Evolutionary conservation across 2,329 filamentous ascomycete genomes (phyloP), one percentile per base, ranked within the genome.

Genomic region (Verticillium dahliae): DNA sequence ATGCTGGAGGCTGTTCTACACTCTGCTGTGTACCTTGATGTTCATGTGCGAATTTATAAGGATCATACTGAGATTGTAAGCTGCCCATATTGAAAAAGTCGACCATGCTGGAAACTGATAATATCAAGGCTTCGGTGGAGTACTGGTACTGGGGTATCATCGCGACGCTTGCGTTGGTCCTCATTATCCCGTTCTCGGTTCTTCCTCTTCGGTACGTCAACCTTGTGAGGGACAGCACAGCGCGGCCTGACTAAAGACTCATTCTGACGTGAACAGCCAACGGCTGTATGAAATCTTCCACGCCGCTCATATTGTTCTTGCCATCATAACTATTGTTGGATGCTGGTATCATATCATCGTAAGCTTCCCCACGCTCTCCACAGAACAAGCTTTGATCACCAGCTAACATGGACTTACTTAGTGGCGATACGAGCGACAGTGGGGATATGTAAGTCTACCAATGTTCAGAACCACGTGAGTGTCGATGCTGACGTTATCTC

Each of bases 81-180:
- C 39, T 14, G 9, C 9, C 35, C 13, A 10, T 35, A 56, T 2
- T 22, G 15, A 1, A 35, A 9, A 38, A 38, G 1, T 5, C 4
- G 22, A 37, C 5, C 10, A 37, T 14, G 15, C 33, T 57, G 15
- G 34, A 11, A 13, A 27, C 13, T 37, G 13, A 37, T 13, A 10
- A 27, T 14, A 2, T 13, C 1, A 18, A 57, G 55, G 57, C 57
- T 34, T 39, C 57, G 22, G 38, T 58, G 22, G 57, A 45, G 0
- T 81, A 77, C 60, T 81, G 78, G 79, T 69, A 71, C 37, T 80
- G 75, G 75, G 79, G 79, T 0, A 71, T 75, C 52, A 71, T 78
- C 3, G 78, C 68, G 1, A 80, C 77, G 0, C 60, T 79, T 0
- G 60, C 67, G 1, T 68, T 70, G 39, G 66, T 67, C 1, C 62